These are phyloP conservation scores for Acanthamoeba sp. DNA, from an alignment of 208 protist genomes.

Conservation along the genomic window DNA sequence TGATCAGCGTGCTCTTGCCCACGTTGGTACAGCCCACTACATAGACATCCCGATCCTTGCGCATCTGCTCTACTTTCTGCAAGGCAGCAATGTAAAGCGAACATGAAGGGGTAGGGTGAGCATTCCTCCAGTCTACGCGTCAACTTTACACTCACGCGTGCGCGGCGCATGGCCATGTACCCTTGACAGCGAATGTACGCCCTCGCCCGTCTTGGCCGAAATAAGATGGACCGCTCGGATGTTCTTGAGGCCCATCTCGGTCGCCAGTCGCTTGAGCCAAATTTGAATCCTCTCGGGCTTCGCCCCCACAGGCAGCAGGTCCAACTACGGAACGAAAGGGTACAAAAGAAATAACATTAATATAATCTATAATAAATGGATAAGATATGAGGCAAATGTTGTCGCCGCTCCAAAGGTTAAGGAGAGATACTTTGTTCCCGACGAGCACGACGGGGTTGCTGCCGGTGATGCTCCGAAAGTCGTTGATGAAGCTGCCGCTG, in stretches of 20 bases:
- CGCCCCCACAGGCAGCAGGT: constrained; percentile 8
- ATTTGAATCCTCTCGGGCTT: constrained; percentile 52
- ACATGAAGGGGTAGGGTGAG: neutral
- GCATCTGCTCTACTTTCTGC: constrained; percentile 71
- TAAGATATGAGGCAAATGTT: constrained; percentile 26
- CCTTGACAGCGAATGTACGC: constrained; percentile 34
- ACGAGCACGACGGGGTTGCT: constrained; percentile 79
- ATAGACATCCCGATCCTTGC: constrained; percentile 78
- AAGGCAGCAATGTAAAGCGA: neutral
- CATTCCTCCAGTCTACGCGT: too few relatives aligned
- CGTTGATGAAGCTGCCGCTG: constrained; percentile 76
- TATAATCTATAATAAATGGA: neutral
- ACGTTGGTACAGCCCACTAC: constrained; percentile 82
- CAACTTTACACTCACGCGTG: too few relatives aligned
- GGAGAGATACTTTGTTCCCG: constrained; percentile 75
- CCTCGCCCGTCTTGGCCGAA: constrained; percentile 55
- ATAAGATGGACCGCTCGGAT: constrained; percentile 45
- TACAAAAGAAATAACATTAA: neutral
- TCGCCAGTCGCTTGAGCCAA: constrained; percentile 29
- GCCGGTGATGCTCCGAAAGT: constrained; percentile 77
- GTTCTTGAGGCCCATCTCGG: constrained; percentile 52
- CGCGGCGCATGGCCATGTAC: neutral
- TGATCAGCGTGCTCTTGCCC: constrained; percentile 81
- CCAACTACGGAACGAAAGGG: neutral
- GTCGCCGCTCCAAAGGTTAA: too few relatives aligned